Evolutionary conservation across 768 basidiomycete species (phyloP).

Genomic region (Serendipita sp.): DNA sequence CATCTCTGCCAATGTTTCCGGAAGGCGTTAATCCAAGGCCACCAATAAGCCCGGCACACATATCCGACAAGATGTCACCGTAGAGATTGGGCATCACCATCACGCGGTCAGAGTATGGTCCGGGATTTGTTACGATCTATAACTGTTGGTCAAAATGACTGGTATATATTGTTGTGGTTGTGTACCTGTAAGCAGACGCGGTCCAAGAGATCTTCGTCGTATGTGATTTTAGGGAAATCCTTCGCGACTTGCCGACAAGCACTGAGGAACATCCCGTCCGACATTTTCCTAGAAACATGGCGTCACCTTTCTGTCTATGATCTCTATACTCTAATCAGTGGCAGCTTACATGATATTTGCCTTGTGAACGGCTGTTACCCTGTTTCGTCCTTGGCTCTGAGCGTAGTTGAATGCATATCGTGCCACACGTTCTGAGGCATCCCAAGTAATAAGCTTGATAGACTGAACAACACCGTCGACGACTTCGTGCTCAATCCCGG

Average conservation of each 20-base stretch:
- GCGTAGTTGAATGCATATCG: constrained; percentile 98
- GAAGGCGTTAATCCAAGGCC: constrained; percentile 95
- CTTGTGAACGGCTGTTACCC: constrained; percentile 98
- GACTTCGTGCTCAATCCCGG: constrained; percentile 97
- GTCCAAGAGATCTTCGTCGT: constrained; percentile 95
- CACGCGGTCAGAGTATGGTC: constrained; percentile 85
- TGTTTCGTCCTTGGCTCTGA: constrained; percentile 66
- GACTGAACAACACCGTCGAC: constrained; percentile 98
- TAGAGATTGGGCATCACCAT: constrained; percentile 99
- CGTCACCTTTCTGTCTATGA: too few species aligned
- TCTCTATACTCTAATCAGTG: constrained; percentile 9
- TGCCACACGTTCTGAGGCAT: constrained; percentile 95
- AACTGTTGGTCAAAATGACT: neutral
- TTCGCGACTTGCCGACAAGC: constrained; percentile 94
- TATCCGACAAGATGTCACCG: constrained; percentile 90
- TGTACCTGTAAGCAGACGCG: constrained; percentile 82
- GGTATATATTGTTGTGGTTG: neutral
- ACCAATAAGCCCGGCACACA: constrained; percentile 97
- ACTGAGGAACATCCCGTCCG: constrained; percentile 98
- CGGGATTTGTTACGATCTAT: constrained; percentile 83
- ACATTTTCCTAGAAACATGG: constrained; percentile 72
- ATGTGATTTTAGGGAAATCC: constrained; percentile 82
- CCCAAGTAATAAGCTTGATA: constrained; percentile 98
- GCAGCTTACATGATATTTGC: constrained; percentile 87
- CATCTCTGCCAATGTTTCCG: constrained; percentile 96